phyloP scores from a whole-genome alignment of 177 flowering plant genomes.

The Tripterygium wilfordii region DNA sequence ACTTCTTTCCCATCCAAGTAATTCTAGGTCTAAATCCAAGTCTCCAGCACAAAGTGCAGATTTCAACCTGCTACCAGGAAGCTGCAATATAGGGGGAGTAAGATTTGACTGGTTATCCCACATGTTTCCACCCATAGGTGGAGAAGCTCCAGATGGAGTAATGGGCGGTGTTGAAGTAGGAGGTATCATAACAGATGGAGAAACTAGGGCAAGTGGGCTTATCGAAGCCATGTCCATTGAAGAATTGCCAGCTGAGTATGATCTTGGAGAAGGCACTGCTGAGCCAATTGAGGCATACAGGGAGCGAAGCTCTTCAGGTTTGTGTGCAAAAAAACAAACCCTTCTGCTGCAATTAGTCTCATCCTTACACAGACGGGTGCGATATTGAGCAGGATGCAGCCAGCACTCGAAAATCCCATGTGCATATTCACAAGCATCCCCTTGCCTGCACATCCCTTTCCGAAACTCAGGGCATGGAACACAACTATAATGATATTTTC shows the following conservation, averaged over 20 bases:
- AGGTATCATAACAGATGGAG: constrained; percentile 31
- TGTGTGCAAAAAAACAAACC: constrained; percentile 52
- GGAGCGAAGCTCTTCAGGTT: constrained; percentile 41
- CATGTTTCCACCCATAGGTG: constrained; percentile 38
- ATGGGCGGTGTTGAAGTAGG: constrained; percentile 39
- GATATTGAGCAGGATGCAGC: constrained; percentile 52
- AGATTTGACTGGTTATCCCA: constrained; percentile 34
- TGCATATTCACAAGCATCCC: constrained; percentile 46
- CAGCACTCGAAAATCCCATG: constrained; percentile 51
- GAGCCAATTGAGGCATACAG: constrained; percentile 44
- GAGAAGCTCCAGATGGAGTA: constrained; percentile 34
- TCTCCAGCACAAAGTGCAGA: constrained; percentile 36
- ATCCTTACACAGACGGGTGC: constrained; percentile 47
- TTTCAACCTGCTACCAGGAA: constrained; percentile 48
- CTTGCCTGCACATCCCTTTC: constrained; percentile 34
- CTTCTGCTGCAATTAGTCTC: constrained; percentile 35
- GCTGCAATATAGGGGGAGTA: constrained; percentile 35
- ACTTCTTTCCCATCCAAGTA: constrained; percentile 26
- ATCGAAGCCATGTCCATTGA: constrained; percentile 27
- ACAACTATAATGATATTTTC: constrained; percentile 39
- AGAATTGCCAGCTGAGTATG: constrained; percentile 20
- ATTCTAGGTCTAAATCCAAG: constrained; percentile 32
- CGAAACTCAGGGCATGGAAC: constrained; percentile 49
- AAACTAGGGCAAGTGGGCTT: constrained; percentile 40
- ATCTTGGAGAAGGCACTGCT: constrained; percentile 37